Conservation (phyloP, 768 basidiomycete genomes). For the Mycena rebaudengoi region DNA sequence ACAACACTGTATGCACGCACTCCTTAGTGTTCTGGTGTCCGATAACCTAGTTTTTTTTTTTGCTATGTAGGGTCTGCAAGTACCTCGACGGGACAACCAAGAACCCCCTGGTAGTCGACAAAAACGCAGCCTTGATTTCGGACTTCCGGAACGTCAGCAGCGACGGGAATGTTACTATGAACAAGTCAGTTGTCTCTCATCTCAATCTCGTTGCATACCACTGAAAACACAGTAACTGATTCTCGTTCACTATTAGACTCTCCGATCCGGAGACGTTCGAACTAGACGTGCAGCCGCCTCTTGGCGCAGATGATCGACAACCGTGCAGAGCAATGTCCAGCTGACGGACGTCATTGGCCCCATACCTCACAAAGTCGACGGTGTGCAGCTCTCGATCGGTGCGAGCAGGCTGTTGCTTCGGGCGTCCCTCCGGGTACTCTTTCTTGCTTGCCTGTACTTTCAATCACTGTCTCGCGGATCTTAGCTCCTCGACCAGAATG, state of each 20-base stretch:
- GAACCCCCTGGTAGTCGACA: conserved; percentile 45
- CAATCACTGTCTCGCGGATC: neutral
- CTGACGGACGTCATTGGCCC: conserved; percentile 53
- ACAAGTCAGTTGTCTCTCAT: conserved; percentile 35
- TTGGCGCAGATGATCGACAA: conserved; percentile 56
- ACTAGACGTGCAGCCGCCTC: conserved; percentile 45
- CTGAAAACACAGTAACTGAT: neutral
- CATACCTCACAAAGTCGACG: conserved; percentile 49
- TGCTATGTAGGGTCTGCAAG: conserved; percentile 42
- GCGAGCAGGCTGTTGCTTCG: neutral
- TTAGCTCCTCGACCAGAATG: conserved; percentile 39
- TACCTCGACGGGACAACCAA: conserved; percentile 49
- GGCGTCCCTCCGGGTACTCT: neutral
- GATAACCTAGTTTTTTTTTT: conserved; percentile 12
- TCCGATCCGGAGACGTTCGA: conserved; percentile 43
- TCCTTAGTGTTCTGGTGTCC: neutral
- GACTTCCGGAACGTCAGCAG: conserved; percentile 48
- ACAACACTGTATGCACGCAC: conserved; percentile 42
- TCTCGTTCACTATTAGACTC: conserved; percentile 32
- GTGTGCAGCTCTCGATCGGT: conserved; percentile 37
- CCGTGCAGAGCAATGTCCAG: conserved; percentile 50
- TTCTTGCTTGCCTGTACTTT: too few relatives aligned
- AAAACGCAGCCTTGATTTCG: conserved; percentile 38
- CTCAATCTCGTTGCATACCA: neutral
- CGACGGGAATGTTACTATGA: conserved; percentile 50